These are phyloP conservation scores for Exophiala sideris DNA, from an alignment of 2,329 filamentous ascomycete genomes.

Conservation along the genomic window DNA sequence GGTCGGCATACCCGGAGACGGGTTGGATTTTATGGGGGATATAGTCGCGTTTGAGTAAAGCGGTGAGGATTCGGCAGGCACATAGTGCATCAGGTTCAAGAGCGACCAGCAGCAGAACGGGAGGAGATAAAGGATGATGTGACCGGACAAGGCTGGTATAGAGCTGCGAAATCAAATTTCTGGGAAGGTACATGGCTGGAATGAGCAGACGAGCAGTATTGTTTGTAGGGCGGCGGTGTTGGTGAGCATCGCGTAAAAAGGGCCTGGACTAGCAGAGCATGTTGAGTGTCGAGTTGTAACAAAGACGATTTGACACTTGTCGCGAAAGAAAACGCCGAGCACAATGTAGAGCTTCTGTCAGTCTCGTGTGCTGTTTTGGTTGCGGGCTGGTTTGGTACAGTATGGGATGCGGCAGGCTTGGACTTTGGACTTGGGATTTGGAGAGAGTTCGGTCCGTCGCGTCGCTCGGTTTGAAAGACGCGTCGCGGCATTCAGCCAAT, in stretches of 20 bases:
- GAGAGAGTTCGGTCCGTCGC: not conserved
- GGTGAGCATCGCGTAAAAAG: constrained; percentile 9
- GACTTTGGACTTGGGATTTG: not conserved
- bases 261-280: constrained; percentile 2
- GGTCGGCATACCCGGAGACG: constrained; percentile 85
- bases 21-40: constrained; percentile 97
- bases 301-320: not conserved
- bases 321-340: no score
- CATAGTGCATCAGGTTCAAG: constrained; percentile 95
- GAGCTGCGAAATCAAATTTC: constrained; percentile 80
- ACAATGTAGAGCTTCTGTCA: no score
- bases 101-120: constrained; percentile 77
- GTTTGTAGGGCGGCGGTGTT: not conserved
- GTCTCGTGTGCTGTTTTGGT: not conserved
- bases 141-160: constrained; percentile 85
- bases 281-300: not conserved
- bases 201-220: constrained; percentile 2
- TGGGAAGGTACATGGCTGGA: constrained; percentile 81
- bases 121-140: constrained; percentile 84
- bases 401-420: not conserved
- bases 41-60: constrained; percentile 93
- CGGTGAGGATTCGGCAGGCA: constrained; percentile 88
- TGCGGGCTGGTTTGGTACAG: not conserved
- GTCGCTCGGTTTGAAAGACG: not conserved
- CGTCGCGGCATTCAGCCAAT: not conserved